Percentiles rank a stretch among this genome's conserved stretches.
These are phyloP conservation scores for Ceriops tagal DNA, from an alignment of 345 rosid species.

Conservation along the genomic window DNA sequence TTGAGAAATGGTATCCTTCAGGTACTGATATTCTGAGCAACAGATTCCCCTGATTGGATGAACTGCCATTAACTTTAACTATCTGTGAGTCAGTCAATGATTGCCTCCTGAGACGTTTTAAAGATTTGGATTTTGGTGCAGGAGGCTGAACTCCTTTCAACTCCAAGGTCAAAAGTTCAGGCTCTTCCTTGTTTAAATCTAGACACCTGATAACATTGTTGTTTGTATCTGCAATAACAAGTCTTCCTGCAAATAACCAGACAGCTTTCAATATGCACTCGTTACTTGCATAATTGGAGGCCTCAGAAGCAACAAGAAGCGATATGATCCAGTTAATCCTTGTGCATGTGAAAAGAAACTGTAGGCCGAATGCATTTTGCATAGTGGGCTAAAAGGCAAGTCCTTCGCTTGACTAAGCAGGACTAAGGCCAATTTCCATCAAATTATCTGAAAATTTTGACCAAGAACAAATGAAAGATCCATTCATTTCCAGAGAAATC, in stretches of 20 bases:
- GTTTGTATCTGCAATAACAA: conserved; percentile 86
- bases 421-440: neutral
- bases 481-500: neutral
- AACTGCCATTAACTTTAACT: conserved; percentile 47
- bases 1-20: conserved; percentile 81
- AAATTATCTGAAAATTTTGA: neutral
- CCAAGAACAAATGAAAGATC: neutral
- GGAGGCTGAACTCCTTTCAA: conserved; percentile 84
- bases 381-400: too few species aligned
- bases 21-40: conserved; percentile 64
- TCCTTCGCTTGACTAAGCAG: neutral
- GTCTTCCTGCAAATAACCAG: conserved; percentile 52
- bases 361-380: too few species aligned
- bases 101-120: conserved; percentile 70
- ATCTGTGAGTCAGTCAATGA: conserved; percentile 64
- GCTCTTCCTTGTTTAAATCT: conserved; percentile 49
- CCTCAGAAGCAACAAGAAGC: neutral
- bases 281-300: neutral
- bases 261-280: conserved; percentile 1
- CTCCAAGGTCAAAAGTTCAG: conserved; percentile 67
- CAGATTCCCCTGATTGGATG: conserved; percentile 62
- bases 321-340: neutral
- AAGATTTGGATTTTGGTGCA: conserved; percentile 48
- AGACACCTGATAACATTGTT: conserved; percentile 71
- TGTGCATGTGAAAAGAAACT: neutral